Percentiles rank a stretch among this genome's conserved stretches.
phyloP scores from a whole-genome alignment of 2,329 filamentous ascomycete genomes.

The Talaromyces sp. region DNA sequence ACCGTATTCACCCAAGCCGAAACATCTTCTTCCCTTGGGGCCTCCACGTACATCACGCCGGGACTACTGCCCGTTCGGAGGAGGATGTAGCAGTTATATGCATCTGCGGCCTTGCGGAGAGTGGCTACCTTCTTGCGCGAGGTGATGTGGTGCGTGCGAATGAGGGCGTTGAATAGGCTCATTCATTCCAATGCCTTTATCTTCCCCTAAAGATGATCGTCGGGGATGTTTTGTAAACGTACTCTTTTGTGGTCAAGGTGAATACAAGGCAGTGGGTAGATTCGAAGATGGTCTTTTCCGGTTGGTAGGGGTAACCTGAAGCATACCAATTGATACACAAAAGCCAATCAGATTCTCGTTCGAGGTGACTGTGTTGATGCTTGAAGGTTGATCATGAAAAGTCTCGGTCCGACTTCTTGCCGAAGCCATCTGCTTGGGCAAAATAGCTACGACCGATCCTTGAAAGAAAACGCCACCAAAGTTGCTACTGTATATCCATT shows the following conservation, averaged over 20 bases:
- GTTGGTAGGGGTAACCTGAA: background rate
- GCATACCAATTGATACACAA: background rate
- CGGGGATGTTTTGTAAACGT: background rate
- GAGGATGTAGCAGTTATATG: conserved; percentile 58
- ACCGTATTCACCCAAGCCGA: conserved; percentile 61
- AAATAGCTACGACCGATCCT: background rate
- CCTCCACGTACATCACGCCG: conserved; percentile 74
- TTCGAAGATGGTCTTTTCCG: background rate
- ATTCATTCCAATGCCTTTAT: conserved; percentile 5
- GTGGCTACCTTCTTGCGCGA: conserved; percentile 67
- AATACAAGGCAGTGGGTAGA: background rate
- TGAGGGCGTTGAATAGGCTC: conserved; percentile 54
- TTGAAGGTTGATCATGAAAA: background rate
- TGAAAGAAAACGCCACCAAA: background rate
- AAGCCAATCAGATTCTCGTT: background rate
- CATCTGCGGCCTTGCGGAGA: conserved; percentile 60
- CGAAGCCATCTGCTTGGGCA: background rate
- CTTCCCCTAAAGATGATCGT: no score
- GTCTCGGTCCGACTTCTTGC: conserved; percentile 6
- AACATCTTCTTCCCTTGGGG: conserved; percentile 49
- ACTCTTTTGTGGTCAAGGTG: no score
- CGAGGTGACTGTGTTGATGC: background rate
- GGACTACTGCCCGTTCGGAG: conserved; percentile 64
- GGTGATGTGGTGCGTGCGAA: conserved; percentile 76
- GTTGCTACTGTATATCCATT: conserved; percentile 11